Evolutionary conservation across 768 basidiomycete genomes (phyloP).

Genomic region (Lactarius quietus): DNA sequence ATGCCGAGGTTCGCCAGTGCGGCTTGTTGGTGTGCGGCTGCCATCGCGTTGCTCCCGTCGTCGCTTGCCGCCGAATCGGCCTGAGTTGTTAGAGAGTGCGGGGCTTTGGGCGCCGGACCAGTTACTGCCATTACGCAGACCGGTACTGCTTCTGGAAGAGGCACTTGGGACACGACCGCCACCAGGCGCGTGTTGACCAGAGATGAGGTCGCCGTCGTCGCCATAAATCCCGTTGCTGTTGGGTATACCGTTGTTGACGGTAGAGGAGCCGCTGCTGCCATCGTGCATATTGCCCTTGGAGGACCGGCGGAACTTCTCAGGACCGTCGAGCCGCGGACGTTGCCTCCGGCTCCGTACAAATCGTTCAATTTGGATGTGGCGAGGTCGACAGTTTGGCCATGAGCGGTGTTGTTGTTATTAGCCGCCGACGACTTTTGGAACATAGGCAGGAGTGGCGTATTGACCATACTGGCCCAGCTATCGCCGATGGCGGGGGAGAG

Average conservation of each 20-base stretch:
- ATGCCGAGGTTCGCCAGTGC: conserved; percentile 42
- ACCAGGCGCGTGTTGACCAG: conserved; percentile 33
- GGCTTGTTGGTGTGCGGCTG: conserved; percentile 20
- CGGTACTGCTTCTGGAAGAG: conserved; percentile 34
- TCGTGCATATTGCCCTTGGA: conserved; percentile 39
- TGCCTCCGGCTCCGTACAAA: conserved; percentile 51
- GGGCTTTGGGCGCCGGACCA: conserved; percentile 62
- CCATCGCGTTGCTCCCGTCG: conserved; percentile 34
- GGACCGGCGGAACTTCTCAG: conserved; percentile 73
- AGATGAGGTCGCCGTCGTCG: conserved; percentile 50
- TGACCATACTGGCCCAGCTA: conserved; percentile 97
- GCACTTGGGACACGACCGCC: background rate
- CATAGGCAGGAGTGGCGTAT: conserved; percentile 72
- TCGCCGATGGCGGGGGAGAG: conserved; percentile 63
- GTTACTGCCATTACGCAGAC: conserved; percentile 40
- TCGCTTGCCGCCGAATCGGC: conserved; percentile 47
- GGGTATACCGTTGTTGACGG: conserved; percentile 25
- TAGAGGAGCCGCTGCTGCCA: background rate
- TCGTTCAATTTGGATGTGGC: conserved; percentile 56
- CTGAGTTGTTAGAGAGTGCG: conserved; percentile 52
- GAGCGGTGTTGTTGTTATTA: conserved; percentile 30
- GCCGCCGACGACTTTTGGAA: conserved; percentile 27
- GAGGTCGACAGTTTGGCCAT: conserved; percentile 49
- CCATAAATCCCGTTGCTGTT: conserved; percentile 44
- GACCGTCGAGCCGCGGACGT: conserved; percentile 93